Base-by-base conservation (phyloP, 805 yeast species). In the Pichia nakasei region DNA sequence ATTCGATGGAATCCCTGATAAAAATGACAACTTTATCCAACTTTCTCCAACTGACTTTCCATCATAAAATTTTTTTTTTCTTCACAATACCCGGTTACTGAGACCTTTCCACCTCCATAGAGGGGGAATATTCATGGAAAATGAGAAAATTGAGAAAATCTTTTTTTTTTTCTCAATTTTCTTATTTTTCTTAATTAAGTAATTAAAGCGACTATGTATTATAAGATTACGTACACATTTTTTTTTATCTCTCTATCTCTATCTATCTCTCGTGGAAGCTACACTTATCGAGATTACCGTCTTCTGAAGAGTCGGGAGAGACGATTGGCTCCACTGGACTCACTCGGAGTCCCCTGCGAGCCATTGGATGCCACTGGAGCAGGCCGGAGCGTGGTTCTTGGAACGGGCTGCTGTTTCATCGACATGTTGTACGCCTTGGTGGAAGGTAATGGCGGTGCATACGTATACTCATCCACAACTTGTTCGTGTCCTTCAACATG, bases 231-330 rank as follows among this genome's bases (percentile, higher is more conserved):
- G n/a, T n/a, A 24, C 27, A 24, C 27, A 24, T 24, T 24, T 24
- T 24, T 7, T 24, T 24, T n/a, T n/a, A n/a, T n/a, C n/a, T n/a
- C n/a, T n/a, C n/a, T n/a, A n/a, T n/a, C n/a, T n/a, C n/a, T n/a
- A n/a, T n/a, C n/a, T n/a, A n/a, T 24, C 22, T 40, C 32, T 34
- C 19, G 18, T 26, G 22, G 35, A 19, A 21, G 15, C 13, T n/a
- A 21, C 37, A 9, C 17, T 20, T 17, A 9, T 4, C 9, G n/a
- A 24, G 18, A 34, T 38, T 22, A 43, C 20, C 39, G 36, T 19
- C 36, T 43, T 21, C 38, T 22, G 17, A 44, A 44, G 20, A 44
- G 7, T 13, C 47, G 44, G 24, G 47, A 45, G 36, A 45, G 27
- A 12, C 47, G n/a, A 8, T 35, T 41, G 33, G 47, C 33, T 26